phyloP scores from a whole-genome alignment of 441 rosid genomes.

The Melastoma candidum region DNA sequence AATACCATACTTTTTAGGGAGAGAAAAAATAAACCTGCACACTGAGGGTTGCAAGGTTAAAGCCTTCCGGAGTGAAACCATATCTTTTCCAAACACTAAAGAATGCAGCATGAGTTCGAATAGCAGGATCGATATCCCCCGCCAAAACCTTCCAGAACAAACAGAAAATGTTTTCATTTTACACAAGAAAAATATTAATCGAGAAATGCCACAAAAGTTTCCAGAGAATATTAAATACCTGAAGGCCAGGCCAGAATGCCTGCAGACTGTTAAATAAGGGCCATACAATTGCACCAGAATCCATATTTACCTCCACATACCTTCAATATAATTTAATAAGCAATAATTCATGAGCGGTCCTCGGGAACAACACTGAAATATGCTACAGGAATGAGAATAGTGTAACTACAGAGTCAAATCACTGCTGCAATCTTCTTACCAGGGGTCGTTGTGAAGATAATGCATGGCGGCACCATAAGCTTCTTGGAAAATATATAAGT shows the following conservation, averaged over 20 bases:
- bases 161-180: slow-evolving; percentile 8
- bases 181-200: not conserved
- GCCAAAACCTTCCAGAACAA: slow-evolving; percentile 70
- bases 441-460: slow-evolving; percentile 87
- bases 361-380: no score
- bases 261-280: slow-evolving; percentile 94
- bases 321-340: slow-evolving; percentile 23
- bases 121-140: slow-evolving; percentile 92
- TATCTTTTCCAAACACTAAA: slow-evolving; percentile 91
- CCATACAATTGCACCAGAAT: slow-evolving; percentile 97
- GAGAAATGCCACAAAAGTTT: not conserved
- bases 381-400: slow-evolving; percentile 7
- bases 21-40: slow-evolving; percentile 39
- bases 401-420: slow-evolving; percentile 16
- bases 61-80: slow-evolving; percentile 96
- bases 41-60: slow-evolving; percentile 77
- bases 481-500: slow-evolving; percentile 85
- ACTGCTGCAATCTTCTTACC: slow-evolving; percentile 50
- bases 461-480: slow-evolving; percentile 92
- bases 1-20: no score
- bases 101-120: slow-evolving; percentile 95
- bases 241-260: slow-evolving; percentile 99
- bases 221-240: slow-evolving; percentile 33
- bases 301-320: slow-evolving; percentile 99
- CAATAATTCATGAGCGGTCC: no score